A percentile compares a stretch with the other conserved stretches of the same genome.
phyloP scores from a whole-genome alignment of 306 rosid genomes.

The Lupinus albus region DNA sequence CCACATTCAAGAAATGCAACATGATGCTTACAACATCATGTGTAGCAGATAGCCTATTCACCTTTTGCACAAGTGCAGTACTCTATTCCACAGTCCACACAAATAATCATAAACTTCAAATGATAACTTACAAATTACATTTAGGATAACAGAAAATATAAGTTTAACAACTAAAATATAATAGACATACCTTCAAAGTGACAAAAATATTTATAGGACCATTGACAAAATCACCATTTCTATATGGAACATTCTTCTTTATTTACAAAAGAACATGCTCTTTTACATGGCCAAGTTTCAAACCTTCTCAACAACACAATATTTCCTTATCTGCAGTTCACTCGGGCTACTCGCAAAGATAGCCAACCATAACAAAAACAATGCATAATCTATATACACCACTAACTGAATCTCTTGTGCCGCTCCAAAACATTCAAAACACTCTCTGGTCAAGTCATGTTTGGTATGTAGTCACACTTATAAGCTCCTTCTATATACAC shows the following conservation, averaged over 20 bases:
- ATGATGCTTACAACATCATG: not conserved
- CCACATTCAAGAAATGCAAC: not conserved
- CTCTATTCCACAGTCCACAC: no score
- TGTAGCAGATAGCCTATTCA: no score
- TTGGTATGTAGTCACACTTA: slow-evolving; percentile 51
- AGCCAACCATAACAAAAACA: slow-evolving; percentile 30
- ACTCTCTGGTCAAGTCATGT: slow-evolving; percentile 48
- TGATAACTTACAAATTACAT: not conserved
- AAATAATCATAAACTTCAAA: not conserved
- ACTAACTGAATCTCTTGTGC: slow-evolving; percentile 38
- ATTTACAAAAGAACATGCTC: slow-evolving; percentile 46
- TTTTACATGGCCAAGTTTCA: slow-evolving; percentile 29
- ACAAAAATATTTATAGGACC: slow-evolving; percentile 47
- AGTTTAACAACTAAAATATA: slow-evolving; percentile 12
- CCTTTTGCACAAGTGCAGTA: no score
- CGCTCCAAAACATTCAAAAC: slow-evolving; percentile 37
- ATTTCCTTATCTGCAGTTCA: slow-evolving; percentile 42
- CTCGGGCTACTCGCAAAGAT: slow-evolving; percentile 38
- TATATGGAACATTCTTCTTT: slow-evolving; percentile 44
- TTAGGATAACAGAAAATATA: slow-evolving; percentile 3
- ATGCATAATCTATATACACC: slow-evolving; percentile 31
- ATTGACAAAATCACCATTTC: slow-evolving; percentile 47
- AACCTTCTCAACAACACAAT: slow-evolving; percentile 54
- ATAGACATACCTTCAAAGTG: slow-evolving; percentile 25
- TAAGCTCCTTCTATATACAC: slow-evolving; percentile 52